phyloP scores from a whole-genome alignment of 306 rosid genomes.

The Dryas alaskensis region DNA sequence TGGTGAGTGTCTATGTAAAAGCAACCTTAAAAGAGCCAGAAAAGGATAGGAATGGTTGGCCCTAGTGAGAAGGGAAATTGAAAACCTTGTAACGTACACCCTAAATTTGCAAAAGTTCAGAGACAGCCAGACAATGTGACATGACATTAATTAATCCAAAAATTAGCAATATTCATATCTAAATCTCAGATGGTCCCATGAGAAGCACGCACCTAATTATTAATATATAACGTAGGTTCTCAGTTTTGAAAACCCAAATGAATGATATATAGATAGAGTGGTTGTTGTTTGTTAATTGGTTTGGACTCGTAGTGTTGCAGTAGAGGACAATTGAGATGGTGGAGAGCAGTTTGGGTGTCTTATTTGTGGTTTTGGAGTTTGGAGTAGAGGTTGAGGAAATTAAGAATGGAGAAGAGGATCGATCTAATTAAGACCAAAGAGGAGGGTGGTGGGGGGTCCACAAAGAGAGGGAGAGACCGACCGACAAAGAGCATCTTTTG shows the following conservation, averaged over 20 bases:
- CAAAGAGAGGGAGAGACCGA: conserved; percentile 41
- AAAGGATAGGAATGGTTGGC: not conserved
- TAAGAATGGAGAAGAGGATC: conserved; percentile 5
- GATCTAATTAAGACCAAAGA: no score
- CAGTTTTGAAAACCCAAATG: not conserved
- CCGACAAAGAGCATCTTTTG: conserved; percentile 88
- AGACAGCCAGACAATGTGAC: not conserved
- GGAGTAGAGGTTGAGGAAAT: not conserved
- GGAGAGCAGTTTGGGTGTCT: not conserved
- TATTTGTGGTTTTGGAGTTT: not conserved
- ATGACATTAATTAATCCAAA: not conserved
- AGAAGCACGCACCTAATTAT: conserved; percentile 7
- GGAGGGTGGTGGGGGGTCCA: not conserved
- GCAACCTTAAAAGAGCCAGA: not conserved
- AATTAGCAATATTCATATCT: not conserved
- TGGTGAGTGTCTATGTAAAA: not conserved
- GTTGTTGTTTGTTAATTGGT: no score
- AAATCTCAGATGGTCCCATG: not conserved
- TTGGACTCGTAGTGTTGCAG: not conserved
- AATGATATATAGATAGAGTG: no score
- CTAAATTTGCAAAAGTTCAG: not conserved
- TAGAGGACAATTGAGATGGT: not conserved
- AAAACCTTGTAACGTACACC: no score
- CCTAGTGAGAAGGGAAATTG: no score
- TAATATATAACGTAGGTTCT: no score